Percentiles rank a stretch among this genome's conserved stretches.
Conservation (phyloP, 352 stramenopile genomes). For the Globisporangium megalacanthum region DNA sequence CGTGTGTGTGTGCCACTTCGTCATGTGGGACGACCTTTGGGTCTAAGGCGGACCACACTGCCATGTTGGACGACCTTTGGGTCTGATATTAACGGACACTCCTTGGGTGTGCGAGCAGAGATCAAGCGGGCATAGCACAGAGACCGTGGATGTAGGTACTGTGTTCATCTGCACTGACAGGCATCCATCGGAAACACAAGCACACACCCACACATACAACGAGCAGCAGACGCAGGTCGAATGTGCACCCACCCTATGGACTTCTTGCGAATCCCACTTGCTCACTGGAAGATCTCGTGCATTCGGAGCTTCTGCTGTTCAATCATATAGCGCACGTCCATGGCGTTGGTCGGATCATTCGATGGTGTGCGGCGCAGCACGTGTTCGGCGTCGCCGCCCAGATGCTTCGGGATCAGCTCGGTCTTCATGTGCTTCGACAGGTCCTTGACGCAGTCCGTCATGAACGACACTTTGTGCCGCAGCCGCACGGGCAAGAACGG, state of each 20-base stretch:
- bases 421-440: constrained; percentile 55
- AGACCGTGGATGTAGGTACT: too few relatives aligned
- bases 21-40: neutral
- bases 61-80: neutral
- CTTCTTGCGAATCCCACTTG: neutral
- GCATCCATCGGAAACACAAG: neutral
- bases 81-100: neutral
- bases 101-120: constrained; percentile 22
- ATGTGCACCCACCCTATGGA: neutral
- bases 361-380: constrained; percentile 21
- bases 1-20: constrained; percentile 10
- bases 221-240: neutral
- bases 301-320: constrained; percentile 46
- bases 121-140: constrained; percentile 43
- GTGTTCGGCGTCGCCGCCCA: constrained; percentile 39
- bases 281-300: constrained; percentile 16
- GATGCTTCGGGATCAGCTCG: constrained; percentile 45
- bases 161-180: neutral
- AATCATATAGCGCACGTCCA: constrained; percentile 59
- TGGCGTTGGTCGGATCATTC: constrained; percentile 16
- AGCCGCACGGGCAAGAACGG: constrained; percentile 48
- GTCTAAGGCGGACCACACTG: neutral
- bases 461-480: constrained; percentile 53
- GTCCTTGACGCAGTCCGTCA: constrained; percentile 45
- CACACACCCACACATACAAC: neutral